These are phyloP conservation scores for Penicillium egyptiacum DNA, from an alignment of 495 filamentous ascomycete species.

Conservation along the genomic window DNA sequence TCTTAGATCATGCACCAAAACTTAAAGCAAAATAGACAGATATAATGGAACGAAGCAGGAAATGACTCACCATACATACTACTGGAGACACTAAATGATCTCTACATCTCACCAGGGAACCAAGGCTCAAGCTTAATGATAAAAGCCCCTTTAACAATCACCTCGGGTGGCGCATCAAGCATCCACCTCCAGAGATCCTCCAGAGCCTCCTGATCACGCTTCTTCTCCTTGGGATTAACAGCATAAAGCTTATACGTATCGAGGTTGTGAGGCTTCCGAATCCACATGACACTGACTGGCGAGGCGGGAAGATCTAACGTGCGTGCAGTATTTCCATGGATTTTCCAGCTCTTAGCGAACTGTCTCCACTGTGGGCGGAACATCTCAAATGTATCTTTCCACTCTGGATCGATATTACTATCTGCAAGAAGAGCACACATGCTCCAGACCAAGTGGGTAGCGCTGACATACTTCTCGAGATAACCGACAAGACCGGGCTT, in stretches of 20 bases:
- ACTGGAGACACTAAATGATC: not conserved
- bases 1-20: not conserved
- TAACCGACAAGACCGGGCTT: not conserved
- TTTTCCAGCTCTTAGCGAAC: not conserved
- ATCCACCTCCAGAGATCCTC: slow-evolving; percentile 1
- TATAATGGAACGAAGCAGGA: no score
- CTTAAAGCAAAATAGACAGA: no score
- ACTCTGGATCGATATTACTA: not conserved
- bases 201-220: not conserved
- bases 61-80: not conserved
- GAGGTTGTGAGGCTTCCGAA: not conserved
- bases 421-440: slow-evolving; percentile 4
- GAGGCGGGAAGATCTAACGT: not conserved
- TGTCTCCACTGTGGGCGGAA: not conserved
- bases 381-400: not conserved
- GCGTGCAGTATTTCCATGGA: not conserved
- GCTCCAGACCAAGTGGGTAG: not conserved
- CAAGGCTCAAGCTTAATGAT: slow-evolving; percentile 4
- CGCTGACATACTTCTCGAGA: not conserved
- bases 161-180: not conserved
- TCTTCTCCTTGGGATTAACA: not conserved
- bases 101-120: not conserved
- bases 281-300: not conserved
- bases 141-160: not conserved
- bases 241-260: not conserved